These are phyloP conservation scores for Eutypa lata DNA, from an alignment of 2,329 filamentous ascomycete genomes.

Conservation along the genomic window DNA sequence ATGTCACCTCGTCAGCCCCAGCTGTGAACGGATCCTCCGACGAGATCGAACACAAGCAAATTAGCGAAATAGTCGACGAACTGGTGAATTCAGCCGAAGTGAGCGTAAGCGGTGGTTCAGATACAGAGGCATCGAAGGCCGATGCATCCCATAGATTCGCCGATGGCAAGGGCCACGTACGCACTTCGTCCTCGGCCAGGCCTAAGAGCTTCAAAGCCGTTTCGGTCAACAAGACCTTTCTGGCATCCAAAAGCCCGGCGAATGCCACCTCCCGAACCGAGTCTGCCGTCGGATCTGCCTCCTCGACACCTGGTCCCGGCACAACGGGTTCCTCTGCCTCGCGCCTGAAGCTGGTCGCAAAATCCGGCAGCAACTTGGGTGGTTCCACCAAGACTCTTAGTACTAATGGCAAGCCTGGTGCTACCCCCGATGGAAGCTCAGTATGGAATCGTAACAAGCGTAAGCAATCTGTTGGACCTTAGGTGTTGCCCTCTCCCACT, in stretches of 20 bases:
- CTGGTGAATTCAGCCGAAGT: slow-evolving; percentile 61
- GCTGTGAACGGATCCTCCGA: slow-evolving; percentile 50
- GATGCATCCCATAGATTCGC: slow-evolving; percentile 49
- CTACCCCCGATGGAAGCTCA: slow-evolving; percentile 66
- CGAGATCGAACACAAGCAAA: slow-evolving; percentile 56
- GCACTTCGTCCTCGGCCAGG: slow-evolving; percentile 60
- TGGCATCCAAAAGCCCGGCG: slow-evolving; percentile 64
- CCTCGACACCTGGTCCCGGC: slow-evolving; percentile 39
- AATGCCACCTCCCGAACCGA: slow-evolving; percentile 47
- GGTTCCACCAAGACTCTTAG: slow-evolving; percentile 44
- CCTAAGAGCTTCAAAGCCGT: slow-evolving; percentile 79
- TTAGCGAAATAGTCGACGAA: slow-evolving; percentile 55
- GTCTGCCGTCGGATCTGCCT: slow-evolving; percentile 40
- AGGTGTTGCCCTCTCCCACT: slow-evolving; percentile 16
- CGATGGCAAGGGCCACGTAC: slow-evolving; percentile 58
- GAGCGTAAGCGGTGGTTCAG: slow-evolving; percentile 71
- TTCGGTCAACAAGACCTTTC: slow-evolving; percentile 80
- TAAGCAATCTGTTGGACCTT: slow-evolving; percentile 38
- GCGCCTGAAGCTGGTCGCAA: slow-evolving; percentile 72
- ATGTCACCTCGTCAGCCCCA: slow-evolving; percentile 44
- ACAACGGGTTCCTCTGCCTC: slow-evolving; percentile 48
- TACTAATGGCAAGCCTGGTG: slow-evolving; percentile 57
- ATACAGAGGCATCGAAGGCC: slow-evolving; percentile 67
- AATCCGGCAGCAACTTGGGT: slow-evolving; percentile 61
- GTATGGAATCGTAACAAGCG: slow-evolving; percentile 91